These are phyloP conservation scores for Solanum peruvianum DNA, from an alignment of 257 asterid species.

Conservation along the genomic window DNA sequence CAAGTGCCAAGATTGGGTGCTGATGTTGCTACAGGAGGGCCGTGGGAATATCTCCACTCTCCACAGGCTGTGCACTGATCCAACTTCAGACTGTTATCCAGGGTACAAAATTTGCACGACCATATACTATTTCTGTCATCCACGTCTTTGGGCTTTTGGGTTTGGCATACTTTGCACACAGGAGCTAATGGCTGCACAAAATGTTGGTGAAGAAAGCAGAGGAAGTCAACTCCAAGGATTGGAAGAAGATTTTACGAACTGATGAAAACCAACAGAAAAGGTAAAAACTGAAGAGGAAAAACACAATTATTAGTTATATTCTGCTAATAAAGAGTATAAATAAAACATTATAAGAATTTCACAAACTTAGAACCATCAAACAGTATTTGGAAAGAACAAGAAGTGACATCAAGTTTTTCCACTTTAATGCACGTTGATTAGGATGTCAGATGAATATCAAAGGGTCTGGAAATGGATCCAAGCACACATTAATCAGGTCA, in stretches of 20 bases:
- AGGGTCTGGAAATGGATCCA: neutral
- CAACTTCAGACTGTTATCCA: constrained; percentile 44
- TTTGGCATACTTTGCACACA: constrained; percentile 56
- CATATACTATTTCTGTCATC: constrained; percentile 24
- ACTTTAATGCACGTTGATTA: neutral
- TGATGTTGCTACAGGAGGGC: constrained; percentile 43
- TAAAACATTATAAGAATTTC: neutral
- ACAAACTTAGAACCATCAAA: neutral
- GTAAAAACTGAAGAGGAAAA: neutral
- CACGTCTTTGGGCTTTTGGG: constrained; percentile 42
- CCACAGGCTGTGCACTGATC: constrained; percentile 68
- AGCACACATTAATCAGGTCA: neutral
- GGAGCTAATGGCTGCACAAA: constrained; percentile 61
- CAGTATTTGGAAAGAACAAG: neutral
- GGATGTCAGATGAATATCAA: neutral
- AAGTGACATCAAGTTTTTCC: neutral
- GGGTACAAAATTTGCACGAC: constrained; percentile 78
- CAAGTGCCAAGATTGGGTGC: constrained; percentile 60
- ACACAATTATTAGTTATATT: neutral
- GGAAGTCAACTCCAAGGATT: neutral
- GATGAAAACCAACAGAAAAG: neutral
- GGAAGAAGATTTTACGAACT: neutral
- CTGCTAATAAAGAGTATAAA: neutral
- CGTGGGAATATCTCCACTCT: constrained; percentile 72
- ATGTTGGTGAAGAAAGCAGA: neutral